These are phyloP conservation scores for Chlamydomonas schloesseri DNA, from an alignment of 139 green algal genomes.

Conservation along the genomic window DNA sequence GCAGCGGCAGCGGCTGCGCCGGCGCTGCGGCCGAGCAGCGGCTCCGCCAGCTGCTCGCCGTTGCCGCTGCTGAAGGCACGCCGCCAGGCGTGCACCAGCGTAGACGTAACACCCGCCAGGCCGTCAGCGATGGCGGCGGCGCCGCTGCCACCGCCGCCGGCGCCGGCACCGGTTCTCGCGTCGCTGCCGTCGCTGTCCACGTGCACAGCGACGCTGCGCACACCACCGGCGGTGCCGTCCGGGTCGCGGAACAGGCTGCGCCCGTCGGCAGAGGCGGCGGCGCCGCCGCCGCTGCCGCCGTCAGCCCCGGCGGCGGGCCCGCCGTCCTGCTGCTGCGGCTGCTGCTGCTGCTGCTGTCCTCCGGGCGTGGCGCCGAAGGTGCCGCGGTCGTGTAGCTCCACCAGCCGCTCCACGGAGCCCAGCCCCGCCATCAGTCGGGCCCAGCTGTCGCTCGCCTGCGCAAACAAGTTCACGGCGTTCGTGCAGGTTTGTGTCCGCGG, in stretches of 20 bases:
- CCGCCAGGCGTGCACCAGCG: neutral
- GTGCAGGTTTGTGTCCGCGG: no score
- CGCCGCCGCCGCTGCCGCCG: neutral
- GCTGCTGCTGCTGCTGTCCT: no score
- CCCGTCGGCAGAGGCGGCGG: neutral
- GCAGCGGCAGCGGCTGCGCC: no score
- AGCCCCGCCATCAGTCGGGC: constrained; percentile 28
- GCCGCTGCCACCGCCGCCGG: no score
- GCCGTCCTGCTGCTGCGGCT: no score
- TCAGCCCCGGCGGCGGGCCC: neutral
- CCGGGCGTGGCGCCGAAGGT: neutral
- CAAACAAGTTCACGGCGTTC: no score
- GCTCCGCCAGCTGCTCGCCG: neutral
- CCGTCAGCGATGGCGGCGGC: neutral
- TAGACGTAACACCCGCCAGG: no score
- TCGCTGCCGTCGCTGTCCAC: no score
- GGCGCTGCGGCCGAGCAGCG: neutral
- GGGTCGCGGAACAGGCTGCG: neutral
- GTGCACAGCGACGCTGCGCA: neutral
- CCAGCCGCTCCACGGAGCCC: constrained; percentile 47
- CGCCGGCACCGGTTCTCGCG: no score
- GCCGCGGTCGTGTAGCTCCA: constrained; percentile 49
- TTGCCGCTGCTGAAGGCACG: no score
- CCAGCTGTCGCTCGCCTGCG: constrained; percentile 1
- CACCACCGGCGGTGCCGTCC: neutral